phyloP scores from a whole-genome alignment of 257 asterid species.

The Ajuga chamaepitys region DNA sequence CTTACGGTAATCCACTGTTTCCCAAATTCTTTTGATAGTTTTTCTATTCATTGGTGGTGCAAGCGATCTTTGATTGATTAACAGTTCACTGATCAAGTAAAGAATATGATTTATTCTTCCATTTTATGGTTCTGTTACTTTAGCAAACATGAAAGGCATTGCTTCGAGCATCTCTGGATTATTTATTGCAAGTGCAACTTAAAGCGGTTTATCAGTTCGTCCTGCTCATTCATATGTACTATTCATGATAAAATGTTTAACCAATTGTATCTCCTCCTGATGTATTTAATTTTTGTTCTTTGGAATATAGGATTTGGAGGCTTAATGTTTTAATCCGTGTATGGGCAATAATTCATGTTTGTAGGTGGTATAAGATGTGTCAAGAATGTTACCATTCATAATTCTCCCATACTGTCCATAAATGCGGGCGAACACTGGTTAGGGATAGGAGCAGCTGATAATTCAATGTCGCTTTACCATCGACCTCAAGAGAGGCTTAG shows the following conservation, averaged over 20 bases:
- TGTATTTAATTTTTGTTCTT: not conserved
- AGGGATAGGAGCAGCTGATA: slow-evolving; percentile 93
- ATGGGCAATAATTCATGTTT: no score
- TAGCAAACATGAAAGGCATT: not conserved
- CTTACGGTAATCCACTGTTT: not conserved
- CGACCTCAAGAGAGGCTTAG: slow-evolving; percentile 89
- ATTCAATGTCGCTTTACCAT: slow-evolving; percentile 92
- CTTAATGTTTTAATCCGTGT: slow-evolving; percentile 2
- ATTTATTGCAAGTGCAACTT: not conserved
- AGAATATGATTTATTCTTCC: not conserved
- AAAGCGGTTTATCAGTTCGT: not conserved
- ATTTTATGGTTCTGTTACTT: no score
- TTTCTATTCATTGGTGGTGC: not conserved
- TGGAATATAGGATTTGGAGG: not conserved
- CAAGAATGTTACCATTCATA: slow-evolving; percentile 75
- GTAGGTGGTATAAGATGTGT: slow-evolving; percentile 69
- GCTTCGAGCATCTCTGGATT: not conserved
- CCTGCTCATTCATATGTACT: not conserved
- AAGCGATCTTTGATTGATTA: not conserved
- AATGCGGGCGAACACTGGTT: slow-evolving; percentile 91
- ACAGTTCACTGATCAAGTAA: not conserved
- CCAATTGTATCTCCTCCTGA: not conserved
- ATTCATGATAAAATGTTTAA: not conserved
- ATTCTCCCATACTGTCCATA: slow-evolving; percentile 64
- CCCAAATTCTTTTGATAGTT: not conserved